Conservation (phyloP, 2,329 filamentous ascomycete genomes). For the Paraphoma chrysanthemicola region DNA sequence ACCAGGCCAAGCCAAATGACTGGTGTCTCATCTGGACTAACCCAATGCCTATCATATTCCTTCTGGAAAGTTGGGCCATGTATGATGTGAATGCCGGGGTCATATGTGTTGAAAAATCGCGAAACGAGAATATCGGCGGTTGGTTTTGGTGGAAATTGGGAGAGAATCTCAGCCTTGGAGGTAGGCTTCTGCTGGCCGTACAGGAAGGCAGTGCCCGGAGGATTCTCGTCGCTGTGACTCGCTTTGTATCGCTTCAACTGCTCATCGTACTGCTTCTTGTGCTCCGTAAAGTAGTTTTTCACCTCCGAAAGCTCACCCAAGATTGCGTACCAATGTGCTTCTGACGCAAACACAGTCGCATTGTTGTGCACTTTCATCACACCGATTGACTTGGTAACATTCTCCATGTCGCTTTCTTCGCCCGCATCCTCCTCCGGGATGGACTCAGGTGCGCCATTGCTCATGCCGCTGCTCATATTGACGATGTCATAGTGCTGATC, state of each 20-base stretch:
- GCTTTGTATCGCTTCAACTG: constrained; percentile 79
- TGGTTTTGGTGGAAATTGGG: constrained; percentile 79
- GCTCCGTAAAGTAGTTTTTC: constrained; percentile 83
- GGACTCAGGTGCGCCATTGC: constrained; percentile 62
- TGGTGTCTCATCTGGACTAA: constrained; percentile 73
- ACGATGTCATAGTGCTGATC: constrained; percentile 59
- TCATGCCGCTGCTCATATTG: constrained; percentile 63
- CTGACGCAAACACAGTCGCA: constrained; percentile 56
- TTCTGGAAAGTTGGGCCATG: constrained; percentile 79
- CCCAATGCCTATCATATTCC: constrained; percentile 72
- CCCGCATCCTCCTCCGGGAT: constrained; percentile 60
- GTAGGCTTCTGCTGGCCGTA: constrained; percentile 75
- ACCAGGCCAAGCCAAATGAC: constrained; percentile 81
- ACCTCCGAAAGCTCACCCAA: constrained; percentile 80
- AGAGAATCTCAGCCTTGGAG: constrained; percentile 77
- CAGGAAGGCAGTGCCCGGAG: constrained; percentile 75
- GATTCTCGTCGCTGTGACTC: constrained; percentile 64
- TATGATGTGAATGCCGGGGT: constrained; percentile 65
- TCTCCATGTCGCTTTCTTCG: constrained; percentile 69
- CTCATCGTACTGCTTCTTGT: constrained; percentile 88
- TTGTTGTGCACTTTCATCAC: constrained; percentile 62
- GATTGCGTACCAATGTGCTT: constrained; percentile 62
- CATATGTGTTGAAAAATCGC: constrained; percentile 87
- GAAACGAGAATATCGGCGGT: constrained; percentile 85
- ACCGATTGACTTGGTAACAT: constrained; percentile 58